Conservation (phyloP, 116 monocot genomes). For the Zostera marina region DNA sequence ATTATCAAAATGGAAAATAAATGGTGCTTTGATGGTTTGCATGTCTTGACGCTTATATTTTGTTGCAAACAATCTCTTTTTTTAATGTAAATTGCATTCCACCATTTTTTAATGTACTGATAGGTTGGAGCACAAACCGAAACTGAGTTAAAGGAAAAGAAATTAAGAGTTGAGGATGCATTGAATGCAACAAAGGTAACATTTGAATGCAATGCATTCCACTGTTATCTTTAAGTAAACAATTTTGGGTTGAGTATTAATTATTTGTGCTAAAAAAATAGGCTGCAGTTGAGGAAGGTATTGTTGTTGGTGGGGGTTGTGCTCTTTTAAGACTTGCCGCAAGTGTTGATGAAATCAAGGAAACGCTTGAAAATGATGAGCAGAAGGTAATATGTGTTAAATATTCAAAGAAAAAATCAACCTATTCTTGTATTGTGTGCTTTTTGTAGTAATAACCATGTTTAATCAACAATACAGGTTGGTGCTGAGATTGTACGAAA, state of each 20-base stretch:
- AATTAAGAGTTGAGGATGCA: conserved; percentile 80
- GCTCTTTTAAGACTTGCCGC: conserved; percentile 44
- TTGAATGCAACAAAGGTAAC: conserved; percentile 78
- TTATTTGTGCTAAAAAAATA: conserved; percentile 6
- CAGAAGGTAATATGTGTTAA: conserved; percentile 22
- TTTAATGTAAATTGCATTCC: too few species aligned
- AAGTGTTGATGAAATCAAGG: conserved; percentile 63
- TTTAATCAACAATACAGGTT: conserved; percentile 17
- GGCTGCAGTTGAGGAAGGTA: conserved; percentile 80
- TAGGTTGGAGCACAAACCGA: conserved; percentile 47
- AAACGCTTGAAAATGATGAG: conserved; percentile 66
- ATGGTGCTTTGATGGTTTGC: neutral
- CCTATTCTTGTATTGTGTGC: neutral
- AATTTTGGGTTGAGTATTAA: neutral
- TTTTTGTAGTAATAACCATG: neutral
- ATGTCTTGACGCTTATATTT: too few species aligned
- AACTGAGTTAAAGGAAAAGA: conserved; percentile 79
- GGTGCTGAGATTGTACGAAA: conserved; percentile 72
- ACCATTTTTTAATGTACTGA: too few species aligned
- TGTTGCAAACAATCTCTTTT: neutral
- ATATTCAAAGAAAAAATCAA: neutral
- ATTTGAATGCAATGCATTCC: neutral
- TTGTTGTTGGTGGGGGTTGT: conserved; percentile 75
- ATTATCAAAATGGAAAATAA: too few species aligned
- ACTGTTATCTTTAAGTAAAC: neutral